Evolutionary conservation across 2,329 filamentous ascomycete species (phyloP), one percentile per base, ranked within the genome.

Genomic region (Alternaria ethzedia): DNA sequence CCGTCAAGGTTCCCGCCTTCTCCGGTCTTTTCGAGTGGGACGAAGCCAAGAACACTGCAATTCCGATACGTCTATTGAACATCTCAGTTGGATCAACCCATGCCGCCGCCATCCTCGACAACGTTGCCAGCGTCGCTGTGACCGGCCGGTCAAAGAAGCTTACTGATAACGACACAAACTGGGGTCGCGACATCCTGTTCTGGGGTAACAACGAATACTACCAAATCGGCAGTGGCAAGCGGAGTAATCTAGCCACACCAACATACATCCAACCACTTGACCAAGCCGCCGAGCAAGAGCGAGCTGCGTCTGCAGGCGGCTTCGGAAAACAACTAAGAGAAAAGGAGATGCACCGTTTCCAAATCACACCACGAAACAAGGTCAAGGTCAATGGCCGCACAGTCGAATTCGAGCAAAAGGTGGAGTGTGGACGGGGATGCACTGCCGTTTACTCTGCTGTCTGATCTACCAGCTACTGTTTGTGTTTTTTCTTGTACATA

Each of bases 161-260:
- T n/a, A 77, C 76, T 2, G 83, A 87, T 44, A 91, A 92, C 68
- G 91, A 94, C 73, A 93, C 90, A 2, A 94, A 96, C 77, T 97
- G 90, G 88, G 96, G 96, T 52, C 89, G 91, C 5, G 96, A 98
- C 77, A 90, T 94, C 28, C 79, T 98, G 2, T 96, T 93, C 84
- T 99, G 94, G 93, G 96, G 96, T 65, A 93, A 93, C 57, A 99
- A 98, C 74, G 94, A 98, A 82, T 88, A 90, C 77, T 97, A 91
- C 79, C 96, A 99, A 81, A 87, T 99, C 25, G 96, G 96, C 12
- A 97, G 91, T 1, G 94, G 96, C 26, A 96, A 91, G 83, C 84
- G 95, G 65, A 96, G 88, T 74, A 98, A 98, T 75, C 76, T 91
- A 10, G 87, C 88, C 56, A 85, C 86, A 12, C 96, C 96, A 1